Evolutionary conservation across 176 grass and related monocot species (phyloP).

Genomic region (Bolboschoenus planiculmis): DNA sequence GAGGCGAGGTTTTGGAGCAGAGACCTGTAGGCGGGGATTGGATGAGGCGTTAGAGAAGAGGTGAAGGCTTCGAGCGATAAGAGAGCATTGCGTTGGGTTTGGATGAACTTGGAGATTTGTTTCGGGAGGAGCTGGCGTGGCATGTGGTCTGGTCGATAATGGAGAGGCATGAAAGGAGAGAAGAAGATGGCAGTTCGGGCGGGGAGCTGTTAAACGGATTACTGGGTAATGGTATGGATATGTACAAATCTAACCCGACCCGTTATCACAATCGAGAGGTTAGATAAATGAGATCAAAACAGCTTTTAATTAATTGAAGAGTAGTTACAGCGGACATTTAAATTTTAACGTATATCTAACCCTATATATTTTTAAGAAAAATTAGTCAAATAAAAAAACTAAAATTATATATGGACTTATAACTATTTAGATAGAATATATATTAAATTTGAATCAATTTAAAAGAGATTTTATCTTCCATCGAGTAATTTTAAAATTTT

Average conservation of each 20-base stretch:
- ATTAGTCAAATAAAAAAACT: no score
- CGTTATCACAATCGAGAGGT: not conserved
- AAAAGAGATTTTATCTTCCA: no score
- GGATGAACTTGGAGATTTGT: conserved; percentile 4
- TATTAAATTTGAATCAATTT: no score
- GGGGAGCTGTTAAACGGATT: not conserved
- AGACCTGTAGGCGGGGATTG: conserved; percentile 31
- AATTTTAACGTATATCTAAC: no score
- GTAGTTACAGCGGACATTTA: no score
- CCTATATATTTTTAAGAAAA: no score
- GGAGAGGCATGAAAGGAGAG: not conserved
- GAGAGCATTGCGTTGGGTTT: conserved; percentile 5
- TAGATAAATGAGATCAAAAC: no score
- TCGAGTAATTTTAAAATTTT: no score
- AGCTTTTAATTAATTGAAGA: no score
- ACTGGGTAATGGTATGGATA: not conserved
- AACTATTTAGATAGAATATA: no score
- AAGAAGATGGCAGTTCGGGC: not conserved
- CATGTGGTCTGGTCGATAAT: not conserved
- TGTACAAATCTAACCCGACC: not conserved
- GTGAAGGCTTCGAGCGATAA: conserved; percentile 12
- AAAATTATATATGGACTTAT: no score
- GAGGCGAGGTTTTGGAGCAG: conserved; percentile 42
- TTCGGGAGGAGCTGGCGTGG: not conserved
- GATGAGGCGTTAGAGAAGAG: not conserved